These are phyloP conservation scores for Tolypocladium tropicale DNA, from an alignment of 2,329 filamentous ascomycete genomes.

Conservation along the genomic window DNA sequence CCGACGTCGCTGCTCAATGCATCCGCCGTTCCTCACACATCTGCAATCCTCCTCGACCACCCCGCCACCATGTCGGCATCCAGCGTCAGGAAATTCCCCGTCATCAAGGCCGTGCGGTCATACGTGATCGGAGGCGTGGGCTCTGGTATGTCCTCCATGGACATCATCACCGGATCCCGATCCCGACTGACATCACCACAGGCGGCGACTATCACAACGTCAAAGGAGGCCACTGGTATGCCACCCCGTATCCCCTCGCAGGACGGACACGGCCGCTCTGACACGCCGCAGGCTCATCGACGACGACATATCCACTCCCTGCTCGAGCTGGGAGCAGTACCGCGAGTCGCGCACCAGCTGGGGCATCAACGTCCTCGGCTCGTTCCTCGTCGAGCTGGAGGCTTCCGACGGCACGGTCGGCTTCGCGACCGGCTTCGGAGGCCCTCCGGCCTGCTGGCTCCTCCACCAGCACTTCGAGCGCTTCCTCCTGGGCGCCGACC, in stretches of 20 bases:
- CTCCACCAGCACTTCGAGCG: constrained; percentile 88
- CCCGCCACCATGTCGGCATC: neutral
- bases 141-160: constrained; percentile 18
- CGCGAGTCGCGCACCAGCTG: constrained; percentile 80
- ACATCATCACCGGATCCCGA: constrained; percentile 7
- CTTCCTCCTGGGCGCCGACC: constrained; percentile 82
- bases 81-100: constrained; percentile 50
- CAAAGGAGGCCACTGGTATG: constrained; percentile 56
- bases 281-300: constrained; percentile 68
- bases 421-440: constrained; percentile 86
- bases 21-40: neutral
- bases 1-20: neutral
- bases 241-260: neutral
- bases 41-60: neutral
- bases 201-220: constrained; percentile 92
- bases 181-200: constrained; percentile 10
- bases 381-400: constrained; percentile 85
- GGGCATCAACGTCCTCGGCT: constrained; percentile 92
- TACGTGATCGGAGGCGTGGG: constrained; percentile 47
- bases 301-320: constrained; percentile 83
- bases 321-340: constrained; percentile 83
- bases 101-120: constrained; percentile 64
- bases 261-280: neutral
- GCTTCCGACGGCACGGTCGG: constrained; percentile 85
- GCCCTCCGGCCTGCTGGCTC: constrained; percentile 88